Evolutionary conservation across 2,329 filamentous ascomycete genomes (phyloP), one percentile per base, ranked within the genome.

Genomic region (Exutisphaerella laricina): DNA sequence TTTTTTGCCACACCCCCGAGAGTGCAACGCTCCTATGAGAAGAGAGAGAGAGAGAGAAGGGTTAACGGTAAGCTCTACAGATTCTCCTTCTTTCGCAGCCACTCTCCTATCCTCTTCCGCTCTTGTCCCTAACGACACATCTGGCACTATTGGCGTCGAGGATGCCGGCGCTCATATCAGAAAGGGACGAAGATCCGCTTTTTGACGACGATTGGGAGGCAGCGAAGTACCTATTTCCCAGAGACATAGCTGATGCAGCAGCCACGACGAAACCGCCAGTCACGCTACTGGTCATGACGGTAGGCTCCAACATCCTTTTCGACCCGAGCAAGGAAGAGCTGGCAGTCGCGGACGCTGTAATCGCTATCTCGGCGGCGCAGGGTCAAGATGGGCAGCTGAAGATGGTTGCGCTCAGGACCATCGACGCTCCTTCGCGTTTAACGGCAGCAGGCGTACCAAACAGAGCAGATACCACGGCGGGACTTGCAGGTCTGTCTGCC

Each of bases 191-290:
- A 69, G 92, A 98, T 57, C 92, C 92, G 9, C 82, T 96, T 62
- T 98, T 98, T 67, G 85, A 96, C 69, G 92, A 98, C 68, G 92
- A 98, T 70, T 98, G 92, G 92, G 87, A 85, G 51, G 85, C 84
- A 12, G 82, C 88, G 1, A 75, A 79, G 13, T 82, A 80, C 44
- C 71, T 98, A 21, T 98, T 94, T 68, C 77, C 81, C 1, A 40
- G 46, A 10, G 39, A 46, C 61, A 66, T 18, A 10, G n/a, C n/a
- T n/a, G 58, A 55, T 23, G 48, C 54, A 4, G 45, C 48, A n/a
- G 41, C 21, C 39, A 48, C 30, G 50, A 38, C 72, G 22, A 78
- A 82, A 36, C 92, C 92, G 4, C 88, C 92, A 0, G 78, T 98
- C 43, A 96, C 90, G 3, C 76, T 98, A 14, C 82, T 98, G 8